Percentiles rank a stretch among this genome's conserved stretches.
Conservation (phyloP, 768 basidiomycete species). For the Termitomyces sp. region DNA sequence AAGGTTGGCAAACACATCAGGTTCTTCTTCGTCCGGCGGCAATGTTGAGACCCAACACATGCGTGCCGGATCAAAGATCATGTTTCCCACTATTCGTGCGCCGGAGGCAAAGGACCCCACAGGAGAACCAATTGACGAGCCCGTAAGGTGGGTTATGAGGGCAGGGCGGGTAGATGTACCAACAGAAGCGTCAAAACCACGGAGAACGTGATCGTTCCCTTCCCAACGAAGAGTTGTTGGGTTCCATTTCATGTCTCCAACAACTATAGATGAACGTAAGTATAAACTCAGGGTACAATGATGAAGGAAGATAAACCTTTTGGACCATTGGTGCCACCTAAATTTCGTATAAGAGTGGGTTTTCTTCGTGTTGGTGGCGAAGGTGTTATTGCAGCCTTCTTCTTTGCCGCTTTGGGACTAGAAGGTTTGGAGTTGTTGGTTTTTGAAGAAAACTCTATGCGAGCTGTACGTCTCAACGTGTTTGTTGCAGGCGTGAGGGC, state of each 20-base stretch:
- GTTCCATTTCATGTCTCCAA: slow-evolving; percentile 98
- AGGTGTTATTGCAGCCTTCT: slow-evolving; percentile 44
- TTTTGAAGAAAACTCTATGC: slow-evolving; percentile 47
- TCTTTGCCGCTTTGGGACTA: slow-evolving; percentile 30
- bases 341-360: slow-evolving; percentile 84
- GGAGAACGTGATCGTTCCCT: slow-evolving; percentile 89
- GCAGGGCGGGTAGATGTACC: slow-evolving; percentile 88
- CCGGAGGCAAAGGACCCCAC: slow-evolving; percentile 69
- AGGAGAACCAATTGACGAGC: slow-evolving; percentile 80
- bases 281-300: slow-evolving; percentile 1
- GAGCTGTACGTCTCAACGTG: slow-evolving; percentile 51
- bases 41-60: slow-evolving; percentile 95
- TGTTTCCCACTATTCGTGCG: slow-evolving; percentile 91
- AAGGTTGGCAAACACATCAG: slow-evolving; percentile 91
- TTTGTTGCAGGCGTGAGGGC: slow-evolving; percentile 41
- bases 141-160: slow-evolving; percentile 90
- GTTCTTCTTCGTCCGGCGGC: slow-evolving; percentile 86
- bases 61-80: slow-evolving; percentile 91
- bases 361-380: slow-evolving; percentile 54
- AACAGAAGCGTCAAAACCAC: slow-evolving; percentile 84
- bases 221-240: slow-evolving; percentile 89
- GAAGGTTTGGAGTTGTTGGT: slow-evolving; percentile 22
- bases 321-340: slow-evolving; percentile 58
- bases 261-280: slow-evolving; percentile 45
- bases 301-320: slow-evolving; percentile 53